These are phyloP conservation scores for Urtica urens DNA, from an alignment of 306 rosid genomes.

Conservation along the genomic window DNA sequence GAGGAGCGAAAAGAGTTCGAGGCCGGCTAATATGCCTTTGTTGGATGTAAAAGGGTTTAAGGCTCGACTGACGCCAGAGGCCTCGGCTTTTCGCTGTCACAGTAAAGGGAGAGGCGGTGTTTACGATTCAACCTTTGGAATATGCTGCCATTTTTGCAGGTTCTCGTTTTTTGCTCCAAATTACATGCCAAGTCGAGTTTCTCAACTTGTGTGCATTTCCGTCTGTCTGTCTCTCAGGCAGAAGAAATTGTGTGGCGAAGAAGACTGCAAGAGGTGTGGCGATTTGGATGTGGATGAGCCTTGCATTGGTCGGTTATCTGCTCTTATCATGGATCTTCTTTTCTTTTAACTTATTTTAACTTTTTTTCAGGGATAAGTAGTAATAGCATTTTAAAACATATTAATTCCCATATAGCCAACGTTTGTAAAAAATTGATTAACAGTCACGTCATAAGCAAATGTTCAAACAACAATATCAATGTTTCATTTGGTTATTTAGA, in stretches of 20 bases:
- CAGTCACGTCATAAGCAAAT: too few relatives aligned
- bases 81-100: constrained; percentile 37
- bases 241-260: constrained; percentile 60
- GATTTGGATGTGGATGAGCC: constrained; percentile 42
- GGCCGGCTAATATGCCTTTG: constrained; percentile 56
- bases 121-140: constrained; percentile 44
- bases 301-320: constrained; percentile 40
- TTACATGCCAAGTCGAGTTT: neutral
- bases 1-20: constrained; percentile 2
- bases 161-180: neutral
- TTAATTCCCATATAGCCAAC: too few relatives aligned
- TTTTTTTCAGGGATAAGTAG: neutral
- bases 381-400: too few relatives aligned
- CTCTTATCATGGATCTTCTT: neutral
- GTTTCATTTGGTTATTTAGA: too few relatives aligned
- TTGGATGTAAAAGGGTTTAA: constrained; percentile 14
- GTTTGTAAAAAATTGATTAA: too few relatives aligned
- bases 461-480: too few relatives aligned
- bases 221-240: constrained; percentile 31
- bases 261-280: constrained; percentile 67
- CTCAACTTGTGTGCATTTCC: neutral
- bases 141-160: constrained; percentile 83
- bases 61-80: constrained; percentile 26
- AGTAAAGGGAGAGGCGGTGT: constrained; percentile 62
- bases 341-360: too few relatives aligned